A percentile compares a stretch with the other conserved stretches of the same genome.
These are phyloP conservation scores for Metschnikowia amazonensis DNA, from an alignment of 805 yeast species.

Conservation along the genomic window DNA sequence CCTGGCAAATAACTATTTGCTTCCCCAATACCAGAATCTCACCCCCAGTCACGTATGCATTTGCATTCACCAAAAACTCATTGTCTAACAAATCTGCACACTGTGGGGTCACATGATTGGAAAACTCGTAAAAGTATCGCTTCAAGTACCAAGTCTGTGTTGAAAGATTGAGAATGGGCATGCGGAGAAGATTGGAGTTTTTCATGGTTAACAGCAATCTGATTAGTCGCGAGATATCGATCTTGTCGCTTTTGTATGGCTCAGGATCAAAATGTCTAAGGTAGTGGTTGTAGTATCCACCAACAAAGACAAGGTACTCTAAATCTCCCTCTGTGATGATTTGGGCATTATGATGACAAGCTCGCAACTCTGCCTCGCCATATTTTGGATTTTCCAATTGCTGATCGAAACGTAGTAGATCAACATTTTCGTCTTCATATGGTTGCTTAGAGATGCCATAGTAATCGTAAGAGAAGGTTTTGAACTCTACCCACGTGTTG, in stretches of 20 bases:
- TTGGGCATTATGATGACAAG: slow-evolving; percentile 39
- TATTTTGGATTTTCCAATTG: slow-evolving; percentile 27
- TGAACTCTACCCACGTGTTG: slow-evolving; percentile 32
- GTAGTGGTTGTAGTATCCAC: slow-evolving; percentile 38
- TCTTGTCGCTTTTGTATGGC: slow-evolving; percentile 30
- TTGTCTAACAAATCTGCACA: slow-evolving; percentile 22
- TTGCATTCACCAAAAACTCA: slow-evolving; percentile 24
- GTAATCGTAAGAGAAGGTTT: slow-evolving; percentile 36
- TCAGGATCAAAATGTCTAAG: slow-evolving; percentile 29
- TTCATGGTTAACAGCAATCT: slow-evolving; percentile 26
- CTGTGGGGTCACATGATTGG: slow-evolving; percentile 20
- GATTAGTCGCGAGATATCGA: slow-evolving; percentile 33
- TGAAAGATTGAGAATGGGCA: slow-evolving; percentile 34
- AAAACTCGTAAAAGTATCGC: slow-evolving; percentile 29
- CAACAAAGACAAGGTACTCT: slow-evolving; percentile 36
- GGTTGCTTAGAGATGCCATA: slow-evolving; percentile 26
- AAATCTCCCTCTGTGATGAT: slow-evolving; percentile 30
- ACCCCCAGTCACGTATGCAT: slow-evolving; percentile 30
- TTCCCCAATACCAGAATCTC: slow-evolving; percentile 32
- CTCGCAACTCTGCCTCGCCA: slow-evolving; percentile 39
- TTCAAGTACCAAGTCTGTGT: slow-evolving; percentile 42
- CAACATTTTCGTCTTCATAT: slow-evolving; percentile 29
- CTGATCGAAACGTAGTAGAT: slow-evolving; percentile 20
- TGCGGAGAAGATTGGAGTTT: slow-evolving; percentile 29
- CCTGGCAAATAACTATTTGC: slow-evolving; percentile 36